Percentiles rank a stretch among this genome's conserved stretches.
phyloP scores from a whole-genome alignment of 2,329 filamentous ascomycete genomes.

The Talaromyces sp. region DNA sequence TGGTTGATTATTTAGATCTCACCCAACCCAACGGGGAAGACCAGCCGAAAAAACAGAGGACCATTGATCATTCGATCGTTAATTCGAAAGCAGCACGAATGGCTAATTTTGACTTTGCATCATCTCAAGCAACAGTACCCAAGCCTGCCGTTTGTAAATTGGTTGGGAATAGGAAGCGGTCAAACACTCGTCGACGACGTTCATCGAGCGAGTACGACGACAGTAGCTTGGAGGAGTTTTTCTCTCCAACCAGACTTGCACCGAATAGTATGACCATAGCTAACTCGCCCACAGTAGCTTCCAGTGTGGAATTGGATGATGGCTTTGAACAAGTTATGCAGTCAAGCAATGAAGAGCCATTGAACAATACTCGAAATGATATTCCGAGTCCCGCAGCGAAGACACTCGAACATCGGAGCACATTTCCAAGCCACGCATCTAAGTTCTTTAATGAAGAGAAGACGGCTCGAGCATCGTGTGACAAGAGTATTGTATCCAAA shows the following conservation, averaged over 20 bases:
- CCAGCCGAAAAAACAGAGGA: neutral
- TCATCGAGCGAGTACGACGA: conserved; percentile 32
- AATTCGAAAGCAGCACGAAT: conserved; percentile 1
- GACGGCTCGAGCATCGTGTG: neutral
- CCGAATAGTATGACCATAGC: conserved; percentile 14
- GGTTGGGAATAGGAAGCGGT: neutral
- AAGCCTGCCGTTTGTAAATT: neutral
- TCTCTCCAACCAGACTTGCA: conserved; percentile 25
- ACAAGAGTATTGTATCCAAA: neutral
- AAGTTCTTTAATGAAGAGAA: neutral
- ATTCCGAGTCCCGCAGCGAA: neutral
- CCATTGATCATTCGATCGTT: neutral
- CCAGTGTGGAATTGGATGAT: neutral
- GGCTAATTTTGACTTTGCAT: conserved; percentile 9
- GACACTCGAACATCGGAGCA: neutral
- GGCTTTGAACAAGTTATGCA: neutral
- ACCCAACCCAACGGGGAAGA: neutral
- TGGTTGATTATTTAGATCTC: conserved; percentile 12
- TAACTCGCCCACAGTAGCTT: neutral
- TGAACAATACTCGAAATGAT: neutral
- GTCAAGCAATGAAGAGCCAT: neutral
- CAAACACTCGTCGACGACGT: conserved; percentile 11
- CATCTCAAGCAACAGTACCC: neutral
- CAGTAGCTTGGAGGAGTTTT: conserved; percentile 31
- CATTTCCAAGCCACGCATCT: neutral